Percentiles rank a stretch among this genome's conserved stretches.
These are phyloP conservation scores for Kodamaea sp. DNA, from an alignment of 1,139 yeast species.

Conservation along the genomic window DNA sequence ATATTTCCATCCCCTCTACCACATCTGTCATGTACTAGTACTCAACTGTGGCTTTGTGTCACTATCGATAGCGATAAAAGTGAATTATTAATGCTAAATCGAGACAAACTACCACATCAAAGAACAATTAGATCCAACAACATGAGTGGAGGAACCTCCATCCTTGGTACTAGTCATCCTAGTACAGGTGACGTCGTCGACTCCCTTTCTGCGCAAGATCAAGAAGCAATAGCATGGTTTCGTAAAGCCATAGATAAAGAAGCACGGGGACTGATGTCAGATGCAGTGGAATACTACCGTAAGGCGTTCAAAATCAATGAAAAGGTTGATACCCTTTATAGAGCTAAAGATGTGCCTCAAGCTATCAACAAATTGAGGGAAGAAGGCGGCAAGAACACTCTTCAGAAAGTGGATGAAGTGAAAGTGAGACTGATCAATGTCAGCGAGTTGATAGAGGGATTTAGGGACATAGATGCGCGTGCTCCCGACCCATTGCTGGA, in stretches of 20 bases:
- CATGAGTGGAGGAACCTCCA: conserved; percentile 7
- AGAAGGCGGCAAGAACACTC: conserved; percentile 33
- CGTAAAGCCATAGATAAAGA: conserved; percentile 76
- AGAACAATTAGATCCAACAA: background rate
- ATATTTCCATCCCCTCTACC: background rate
- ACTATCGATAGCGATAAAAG: background rate
- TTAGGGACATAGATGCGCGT: conserved; percentile 28
- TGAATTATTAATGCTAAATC: background rate
- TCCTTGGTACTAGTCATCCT: conserved; percentile 3
- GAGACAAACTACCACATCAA: background rate
- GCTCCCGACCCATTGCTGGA: conserved; percentile 28
- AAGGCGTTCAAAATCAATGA: conserved; percentile 69
- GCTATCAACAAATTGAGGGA: conserved; percentile 24
- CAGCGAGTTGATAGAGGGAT: conserved; percentile 32
- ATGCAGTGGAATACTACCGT: conserved; percentile 75
- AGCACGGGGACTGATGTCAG: conserved; percentile 71
- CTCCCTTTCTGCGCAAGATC: conserved; percentile 17
- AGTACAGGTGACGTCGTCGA: background rate
- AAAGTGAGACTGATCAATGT: conserved; percentile 41
- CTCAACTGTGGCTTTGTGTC: background rate
- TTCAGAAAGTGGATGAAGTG: conserved; percentile 32
- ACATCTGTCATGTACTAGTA: background rate
- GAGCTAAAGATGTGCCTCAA: conserved; percentile 47
- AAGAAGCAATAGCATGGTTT: conserved; percentile 60
- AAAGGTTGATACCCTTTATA: conserved; percentile 67